Conservation (phyloP, 208 protist genomes). For the Angomonas deanei region DNA sequence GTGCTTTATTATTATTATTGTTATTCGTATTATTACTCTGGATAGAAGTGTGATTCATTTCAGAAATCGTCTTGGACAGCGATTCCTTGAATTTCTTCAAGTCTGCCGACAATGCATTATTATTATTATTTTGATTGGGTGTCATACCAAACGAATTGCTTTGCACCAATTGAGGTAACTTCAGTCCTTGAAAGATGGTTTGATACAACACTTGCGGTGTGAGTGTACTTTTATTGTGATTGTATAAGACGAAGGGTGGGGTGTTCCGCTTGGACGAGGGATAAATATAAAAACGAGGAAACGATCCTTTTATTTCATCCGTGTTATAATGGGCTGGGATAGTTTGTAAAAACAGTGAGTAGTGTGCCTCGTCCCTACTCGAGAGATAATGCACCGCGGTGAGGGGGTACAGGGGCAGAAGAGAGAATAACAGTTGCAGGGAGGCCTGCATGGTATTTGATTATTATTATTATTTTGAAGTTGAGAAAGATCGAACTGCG, state of each 20-base stretch:
- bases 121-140: too few relatives aligned
- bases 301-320: neutral
- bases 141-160: too few relatives aligned
- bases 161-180: too few relatives aligned
- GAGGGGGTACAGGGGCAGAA: neutral
- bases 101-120: neutral
- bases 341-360: neutral
- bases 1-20: neutral
- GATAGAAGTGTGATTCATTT: neutral
- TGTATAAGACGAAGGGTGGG: neutral
- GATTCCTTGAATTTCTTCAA: neutral
- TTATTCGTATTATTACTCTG: neutral
- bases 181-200: too few relatives aligned
- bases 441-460: too few relatives aligned
- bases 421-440: neutral
- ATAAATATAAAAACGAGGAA: neutral
- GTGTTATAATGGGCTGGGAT: neutral
- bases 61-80: neutral
- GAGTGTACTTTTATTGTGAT: neutral
- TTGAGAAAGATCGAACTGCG: neutral
- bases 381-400: neutral
- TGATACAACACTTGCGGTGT: too few relatives aligned
- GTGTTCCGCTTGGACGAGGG: neutral
- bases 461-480: too few relatives aligned
- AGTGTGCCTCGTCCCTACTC: neutral